Base-by-base conservation (phyloP, 2,329 filamentous ascomycete species). In the Penicillium sp. region DNA sequence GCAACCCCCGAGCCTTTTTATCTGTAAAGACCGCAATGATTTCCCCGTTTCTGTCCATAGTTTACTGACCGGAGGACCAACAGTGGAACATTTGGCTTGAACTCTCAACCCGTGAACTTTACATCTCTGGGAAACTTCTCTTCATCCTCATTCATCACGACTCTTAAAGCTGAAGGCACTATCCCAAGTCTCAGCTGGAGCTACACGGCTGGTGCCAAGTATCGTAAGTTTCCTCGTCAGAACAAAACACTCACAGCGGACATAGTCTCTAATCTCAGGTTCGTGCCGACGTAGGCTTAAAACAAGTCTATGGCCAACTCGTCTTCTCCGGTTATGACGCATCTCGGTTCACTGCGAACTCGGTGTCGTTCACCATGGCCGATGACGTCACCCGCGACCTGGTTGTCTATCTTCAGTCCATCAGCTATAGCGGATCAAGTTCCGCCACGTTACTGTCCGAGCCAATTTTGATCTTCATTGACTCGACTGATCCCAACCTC, bases 111-210 rank as follows among this genome's bases (percentile, higher is more conserved):
- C 0, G 80, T 79, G 19, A 83, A 83, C 25, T 57, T 66, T 31
- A 63, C 54, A n/a, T 59, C 60, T 62, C 80, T 81, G 64, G 76
- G 59, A 26, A 62, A 67, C 39, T 53, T 46, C 48, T 80, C 78
- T 2, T 78, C 80, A 14, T 82, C 83, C 48, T 81, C 76, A 33
- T 86, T 88, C 69, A 75, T 58, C 75, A 75, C 67, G 69, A 82
- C 56, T 77, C 82, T 70, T 74, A 83, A 63, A 77, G 83, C 66
- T 74, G 83, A 82, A 55, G 83, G 83, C 9, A 77, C 75, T 56
- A 89, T 92, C 48, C 86, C 88, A 1, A 91, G 89, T 69, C 80
- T 90, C 60, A 90, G 87, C 43, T 92, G 89, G 69, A 88, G 87
- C 51, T 92, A 88, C 70, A 92, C 89, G 3, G 89, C 89, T 42